These are phyloP conservation scores for Hortaea werneckii DNA, from an alignment of 2,329 filamentous ascomycete species.

Conservation along the genomic window DNA sequence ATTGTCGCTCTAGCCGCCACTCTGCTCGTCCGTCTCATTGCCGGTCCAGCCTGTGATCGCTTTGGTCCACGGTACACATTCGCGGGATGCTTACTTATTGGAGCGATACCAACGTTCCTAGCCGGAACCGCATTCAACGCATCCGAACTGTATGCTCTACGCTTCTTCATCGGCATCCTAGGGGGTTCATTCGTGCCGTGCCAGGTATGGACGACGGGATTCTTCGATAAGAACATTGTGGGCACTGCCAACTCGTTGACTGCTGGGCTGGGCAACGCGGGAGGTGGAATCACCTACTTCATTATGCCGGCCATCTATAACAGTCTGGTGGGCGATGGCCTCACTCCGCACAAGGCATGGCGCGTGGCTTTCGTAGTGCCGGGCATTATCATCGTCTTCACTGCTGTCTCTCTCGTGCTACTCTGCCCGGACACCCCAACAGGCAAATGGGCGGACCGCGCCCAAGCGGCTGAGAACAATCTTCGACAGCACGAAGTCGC, in stretches of 20 bases:
- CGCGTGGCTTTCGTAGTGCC: conserved; percentile 76
- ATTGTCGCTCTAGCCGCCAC: conserved; percentile 70
- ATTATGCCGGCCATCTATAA: conserved; percentile 86
- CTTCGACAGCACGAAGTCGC: conserved; percentile 37
- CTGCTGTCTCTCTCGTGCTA: conserved; percentile 60
- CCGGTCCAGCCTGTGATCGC: conserved; percentile 75
- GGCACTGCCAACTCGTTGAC: conserved; percentile 80
- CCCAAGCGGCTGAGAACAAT: conserved; percentile 46
- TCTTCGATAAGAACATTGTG: conserved; percentile 87
- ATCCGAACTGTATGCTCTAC: conserved; percentile 56
- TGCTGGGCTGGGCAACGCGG: conserved; percentile 76
- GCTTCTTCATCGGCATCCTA: conserved; percentile 74
- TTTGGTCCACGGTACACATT: conserved; percentile 76
- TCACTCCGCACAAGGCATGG: conserved; percentile 64
- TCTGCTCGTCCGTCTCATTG: conserved; percentile 64
- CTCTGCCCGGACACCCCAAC: conserved; percentile 73
- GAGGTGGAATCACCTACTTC: conserved; percentile 87
- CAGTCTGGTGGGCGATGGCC: conserved; percentile 52
- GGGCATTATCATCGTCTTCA: conserved; percentile 60
- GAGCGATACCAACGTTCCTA: conserved; percentile 70
- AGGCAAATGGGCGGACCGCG: conserved; percentile 67
- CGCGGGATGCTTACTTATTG: conserved; percentile 61
- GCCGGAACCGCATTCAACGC: conserved; percentile 65
- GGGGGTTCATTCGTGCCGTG: conserved; percentile 74
- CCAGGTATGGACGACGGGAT: conserved; percentile 86